Conservation (phyloP, 1,284 basidiomycete species). For the Fomitopsis betulina region DNA sequence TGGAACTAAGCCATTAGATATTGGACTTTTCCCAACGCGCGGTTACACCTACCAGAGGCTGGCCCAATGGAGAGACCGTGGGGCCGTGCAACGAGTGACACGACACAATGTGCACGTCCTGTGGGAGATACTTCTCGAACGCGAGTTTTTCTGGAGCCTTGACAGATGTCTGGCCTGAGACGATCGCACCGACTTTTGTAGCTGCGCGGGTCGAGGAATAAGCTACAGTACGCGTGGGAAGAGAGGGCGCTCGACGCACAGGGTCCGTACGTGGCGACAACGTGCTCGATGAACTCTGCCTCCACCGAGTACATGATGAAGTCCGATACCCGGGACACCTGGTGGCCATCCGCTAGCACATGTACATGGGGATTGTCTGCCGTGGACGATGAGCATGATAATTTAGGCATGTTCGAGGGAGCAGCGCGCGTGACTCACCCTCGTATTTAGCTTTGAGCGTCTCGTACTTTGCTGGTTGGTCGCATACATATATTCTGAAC, state of each 20-base stretch:
- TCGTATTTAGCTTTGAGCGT: constrained; percentile 58
- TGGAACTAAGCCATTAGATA: constrained; percentile 26
- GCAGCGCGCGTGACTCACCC: constrained; percentile 34
- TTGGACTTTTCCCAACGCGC: neutral
- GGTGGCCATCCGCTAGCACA: constrained; percentile 37
- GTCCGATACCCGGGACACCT: constrained; percentile 27
- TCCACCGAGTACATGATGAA: constrained; percentile 68
- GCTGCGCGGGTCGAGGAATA: constrained; percentile 40
- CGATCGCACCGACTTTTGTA: constrained; percentile 89
- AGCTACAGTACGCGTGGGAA: constrained; percentile 2
- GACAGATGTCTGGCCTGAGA: constrained; percentile 94
- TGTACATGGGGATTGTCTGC: constrained; percentile 53
- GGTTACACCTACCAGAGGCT: constrained; percentile 75
- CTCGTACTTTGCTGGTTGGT: constrained; percentile 77
- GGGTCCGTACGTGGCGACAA: constrained; percentile 88
- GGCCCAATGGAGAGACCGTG: constrained; percentile 84
- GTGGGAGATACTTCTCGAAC: constrained; percentile 86
- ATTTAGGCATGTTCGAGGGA: neutral
- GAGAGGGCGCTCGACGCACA: constrained; percentile 47
- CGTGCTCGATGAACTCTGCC: constrained; percentile 82
- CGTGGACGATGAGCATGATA: constrained; percentile 7
- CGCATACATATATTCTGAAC: constrained; percentile 86
- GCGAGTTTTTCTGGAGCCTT: constrained; percentile 92
- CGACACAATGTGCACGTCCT: constrained; percentile 87
- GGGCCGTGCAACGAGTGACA: constrained; percentile 96